Percentiles rank a stretch among this genome's conserved stretches.
phyloP scores from a whole-genome alignment of 1,139 yeast genomes.

The Blastobotrys petasosporus region DNA sequence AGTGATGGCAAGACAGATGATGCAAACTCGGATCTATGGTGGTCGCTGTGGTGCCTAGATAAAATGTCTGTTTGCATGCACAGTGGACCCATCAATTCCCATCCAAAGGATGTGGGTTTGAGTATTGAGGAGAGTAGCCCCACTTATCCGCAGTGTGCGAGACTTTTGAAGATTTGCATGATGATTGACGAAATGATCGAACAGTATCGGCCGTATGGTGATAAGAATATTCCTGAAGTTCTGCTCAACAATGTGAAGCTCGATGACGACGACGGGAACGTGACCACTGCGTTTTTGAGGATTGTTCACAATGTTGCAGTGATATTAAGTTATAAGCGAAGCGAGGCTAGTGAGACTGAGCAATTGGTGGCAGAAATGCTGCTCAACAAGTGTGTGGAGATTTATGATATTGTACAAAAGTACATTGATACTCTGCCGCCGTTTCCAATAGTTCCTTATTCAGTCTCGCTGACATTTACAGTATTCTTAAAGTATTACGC shows the following conservation, averaged over 20 bases:
- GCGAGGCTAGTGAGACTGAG: slow-evolving; percentile 10
- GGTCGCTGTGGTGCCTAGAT: slow-evolving; percentile 36
- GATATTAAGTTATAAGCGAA: slow-evolving; percentile 25
- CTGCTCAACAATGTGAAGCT: neutral
- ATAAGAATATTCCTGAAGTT: slow-evolving; percentile 13
- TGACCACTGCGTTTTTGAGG: slow-evolving; percentile 16
- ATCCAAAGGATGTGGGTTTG: slow-evolving; percentile 31
- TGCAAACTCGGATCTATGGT: slow-evolving; percentile 27
- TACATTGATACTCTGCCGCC: slow-evolving; percentile 22
- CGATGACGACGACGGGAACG: slow-evolving; percentile 15
- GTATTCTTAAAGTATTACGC: slow-evolving; percentile 18
- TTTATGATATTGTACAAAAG: slow-evolving; percentile 23
- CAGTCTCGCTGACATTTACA: slow-evolving; percentile 27
- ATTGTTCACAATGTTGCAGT: slow-evolving; percentile 22
- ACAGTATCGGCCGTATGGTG: slow-evolving; percentile 31
- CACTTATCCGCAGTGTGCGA: slow-evolving; percentile 4
- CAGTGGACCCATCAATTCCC: slow-evolving; percentile 31
- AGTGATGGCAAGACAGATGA: slow-evolving; percentile 16
- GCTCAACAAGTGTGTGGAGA: slow-evolving; percentile 19
- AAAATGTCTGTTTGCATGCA: slow-evolving; percentile 33
- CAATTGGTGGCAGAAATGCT: slow-evolving; percentile 16
- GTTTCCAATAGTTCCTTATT: slow-evolving; percentile 27
- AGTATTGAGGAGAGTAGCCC: slow-evolving; percentile 24
- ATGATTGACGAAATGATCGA: slow-evolving; percentile 29
- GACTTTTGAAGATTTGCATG: slow-evolving; percentile 5